Base-by-base conservation (phyloP, 352 stramenopile species). In the Phytophthora lateralis region DNA sequence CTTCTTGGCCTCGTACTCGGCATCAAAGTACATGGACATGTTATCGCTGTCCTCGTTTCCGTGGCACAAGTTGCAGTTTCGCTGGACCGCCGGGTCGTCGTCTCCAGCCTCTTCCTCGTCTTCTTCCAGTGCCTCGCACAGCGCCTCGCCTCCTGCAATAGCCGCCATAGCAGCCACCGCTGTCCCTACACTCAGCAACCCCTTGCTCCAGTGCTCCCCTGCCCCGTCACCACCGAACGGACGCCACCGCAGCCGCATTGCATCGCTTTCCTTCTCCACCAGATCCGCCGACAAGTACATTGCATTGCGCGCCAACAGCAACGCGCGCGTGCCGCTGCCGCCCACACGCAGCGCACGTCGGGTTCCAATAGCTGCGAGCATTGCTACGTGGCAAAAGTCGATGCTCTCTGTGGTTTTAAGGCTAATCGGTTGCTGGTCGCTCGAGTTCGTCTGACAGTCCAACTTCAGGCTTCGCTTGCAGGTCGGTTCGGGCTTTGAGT, bases 1-100 rank as follows among this genome's bases (percentile, higher is more conserved):
- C 24, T 66, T 81, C 20, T 73, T 89, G 11, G 73, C 58, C 43
- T 93, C 81, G 39, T 89, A 93, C 35, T 88, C 78, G 4, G 72
- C 55, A 17, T 93, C 84, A 68, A 93, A 91, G 49, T 78, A 82
- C 15, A 51, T 47, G n/a, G 68, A 64, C 49, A 69, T 63, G 26
- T 7, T 61, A 32, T 63, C 34, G 14, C 48, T 60, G 10, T 49
- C 53, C 9, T 58, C 51, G 9, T 21, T 46, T 11, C 6, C 21
- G 6, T 62, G 49, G n/a, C 39, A 62, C 49, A 70, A 45, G 11
- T 57, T 57, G 30, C 32, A 60, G 20, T 30, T 42, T 29, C 45
- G 20, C 35, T 49, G 55, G 0, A 44, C 34, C 34, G 56, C 21
- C 6, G 55, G 9, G 7, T 60, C 41, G 9, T 48, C 18, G 5